Conservation (phyloP, 2,329 filamentous ascomycete genomes). For the Coleophoma cylindrospora region DNA sequence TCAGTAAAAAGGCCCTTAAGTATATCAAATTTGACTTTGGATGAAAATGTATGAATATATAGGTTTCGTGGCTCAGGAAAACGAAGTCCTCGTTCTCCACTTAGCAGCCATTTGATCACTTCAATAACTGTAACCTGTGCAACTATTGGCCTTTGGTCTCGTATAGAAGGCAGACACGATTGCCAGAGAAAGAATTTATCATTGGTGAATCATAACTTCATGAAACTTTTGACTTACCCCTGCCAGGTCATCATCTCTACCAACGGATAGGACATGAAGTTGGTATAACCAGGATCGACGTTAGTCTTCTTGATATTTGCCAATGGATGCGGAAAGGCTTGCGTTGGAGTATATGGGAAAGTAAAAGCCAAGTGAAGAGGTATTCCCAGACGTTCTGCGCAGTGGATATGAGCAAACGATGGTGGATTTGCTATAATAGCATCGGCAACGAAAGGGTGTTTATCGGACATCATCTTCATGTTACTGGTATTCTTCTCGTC, state of each 20-base stretch:
- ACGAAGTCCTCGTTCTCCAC: too few species aligned
- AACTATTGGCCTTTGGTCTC: too few species aligned
- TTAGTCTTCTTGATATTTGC: slow-evolving; percentile 71
- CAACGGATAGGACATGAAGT: slow-evolving; percentile 75
- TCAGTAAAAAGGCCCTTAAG: too few species aligned
- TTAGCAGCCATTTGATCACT: too few species aligned
- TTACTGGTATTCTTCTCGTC: slow-evolving; percentile 58
- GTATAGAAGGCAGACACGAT: too few species aligned
- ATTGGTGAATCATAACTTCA: too few species aligned
- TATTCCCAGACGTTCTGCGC: slow-evolving; percentile 72
- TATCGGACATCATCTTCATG: slow-evolving; percentile 59
- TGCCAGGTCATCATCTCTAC: slow-evolving; percentile 92
- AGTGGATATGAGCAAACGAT: slow-evolving; percentile 73
- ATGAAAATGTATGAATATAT: too few species aligned
- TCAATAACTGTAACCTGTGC: too few species aligned
- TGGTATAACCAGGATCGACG: slow-evolving; percentile 67
- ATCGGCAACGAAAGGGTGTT: slow-evolving; percentile 61
- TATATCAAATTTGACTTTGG: too few species aligned
- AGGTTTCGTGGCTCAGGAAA: too few species aligned
- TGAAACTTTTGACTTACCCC: slow-evolving; percentile 38
- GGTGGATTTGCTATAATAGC: slow-evolving; percentile 85
- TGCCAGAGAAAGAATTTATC: too few species aligned
- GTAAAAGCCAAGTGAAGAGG: slow-evolving; percentile 88
- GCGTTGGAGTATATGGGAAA: slow-evolving; percentile 73
- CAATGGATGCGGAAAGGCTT: slow-evolving; percentile 66